Conservation (phyloP, 2,329 filamentous ascomycete species). For the Claviceps sp. region DNA sequence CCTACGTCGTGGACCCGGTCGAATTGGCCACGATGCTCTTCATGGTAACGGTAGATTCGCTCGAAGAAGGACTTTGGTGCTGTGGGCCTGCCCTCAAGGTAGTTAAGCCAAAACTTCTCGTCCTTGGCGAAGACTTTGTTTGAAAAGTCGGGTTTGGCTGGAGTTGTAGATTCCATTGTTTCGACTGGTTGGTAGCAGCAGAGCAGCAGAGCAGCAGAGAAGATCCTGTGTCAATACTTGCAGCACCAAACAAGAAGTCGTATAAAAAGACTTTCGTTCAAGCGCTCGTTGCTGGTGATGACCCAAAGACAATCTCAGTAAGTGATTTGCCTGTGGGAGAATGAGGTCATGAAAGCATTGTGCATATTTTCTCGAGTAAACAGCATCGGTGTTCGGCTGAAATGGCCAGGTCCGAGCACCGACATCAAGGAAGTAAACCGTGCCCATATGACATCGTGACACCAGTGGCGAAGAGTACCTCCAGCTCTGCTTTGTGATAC, state of each 20-base stretch:
- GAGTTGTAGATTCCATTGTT: background rate
- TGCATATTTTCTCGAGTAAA: background rate
- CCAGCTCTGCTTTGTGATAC: too few relatives aligned
- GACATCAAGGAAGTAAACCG: background rate
- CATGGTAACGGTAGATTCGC: slow-evolving; percentile 13
- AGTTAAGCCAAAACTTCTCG: slow-evolving; percentile 13
- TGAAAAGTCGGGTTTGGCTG: background rate
- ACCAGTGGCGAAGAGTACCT: too few relatives aligned
- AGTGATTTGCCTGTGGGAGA: too few relatives aligned
- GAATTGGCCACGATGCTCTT: slow-evolving; percentile 5
- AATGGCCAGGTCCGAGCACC: background rate
- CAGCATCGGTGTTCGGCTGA: background rate
- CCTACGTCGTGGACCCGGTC: slow-evolving; percentile 13
- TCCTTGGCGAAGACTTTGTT: slow-evolving; percentile 6
- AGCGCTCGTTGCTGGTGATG: too few relatives aligned
- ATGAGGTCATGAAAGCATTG: background rate
- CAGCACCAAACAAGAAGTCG: too few relatives aligned
- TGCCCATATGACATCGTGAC: too few relatives aligned
- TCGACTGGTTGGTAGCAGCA: background rate
- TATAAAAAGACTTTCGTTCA: too few relatives aligned
- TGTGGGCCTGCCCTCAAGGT: slow-evolving; percentile 10
- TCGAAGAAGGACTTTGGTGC: slow-evolving; percentile 12
- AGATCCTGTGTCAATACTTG: background rate
- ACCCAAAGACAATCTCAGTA: too few relatives aligned
- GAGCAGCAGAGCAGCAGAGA: background rate